Conservation (phyloP, 176 grass and related monocot genomes). For the Oryza meridionalis region DNA sequence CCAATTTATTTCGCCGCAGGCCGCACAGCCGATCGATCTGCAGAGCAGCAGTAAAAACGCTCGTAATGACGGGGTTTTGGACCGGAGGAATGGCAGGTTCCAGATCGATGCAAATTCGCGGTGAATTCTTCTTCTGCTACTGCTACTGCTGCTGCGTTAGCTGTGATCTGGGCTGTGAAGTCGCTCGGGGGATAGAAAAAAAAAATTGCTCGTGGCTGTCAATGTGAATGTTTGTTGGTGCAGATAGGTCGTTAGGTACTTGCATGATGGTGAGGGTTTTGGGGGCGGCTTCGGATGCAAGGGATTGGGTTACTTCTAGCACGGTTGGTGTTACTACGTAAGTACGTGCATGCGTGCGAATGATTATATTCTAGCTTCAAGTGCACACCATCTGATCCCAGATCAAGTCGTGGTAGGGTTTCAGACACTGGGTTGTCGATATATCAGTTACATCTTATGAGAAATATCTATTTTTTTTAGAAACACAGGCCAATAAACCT, state of each 20-base stretch:
- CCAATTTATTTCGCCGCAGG: constrained; percentile 31
- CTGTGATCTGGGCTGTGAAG: not conserved
- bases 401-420: not conserved
- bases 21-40: too few species aligned
- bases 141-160: not conserved
- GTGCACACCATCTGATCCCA: constrained; percentile 40
- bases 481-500: too few species aligned
- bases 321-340: constrained; percentile 17
- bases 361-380: constrained; percentile 47
- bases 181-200: not conserved
- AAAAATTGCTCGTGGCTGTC: not conserved
- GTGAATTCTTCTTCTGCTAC: not conserved
- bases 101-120: not conserved
- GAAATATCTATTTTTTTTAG: too few species aligned
- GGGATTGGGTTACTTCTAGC: not conserved
- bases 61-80: not conserved
- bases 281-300: not conserved
- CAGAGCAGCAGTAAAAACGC: not conserved
- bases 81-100: not conserved
- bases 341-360: not conserved
- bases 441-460: too few species aligned
- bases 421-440: not conserved
- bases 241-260: constrained; percentile 8
- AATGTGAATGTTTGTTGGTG: not conserved
- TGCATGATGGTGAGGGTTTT: constrained; percentile 5